These are phyloP conservation scores for Prunus yedoensis DNA, from an alignment of 331 rosid genomes.

Conservation along the genomic window DNA sequence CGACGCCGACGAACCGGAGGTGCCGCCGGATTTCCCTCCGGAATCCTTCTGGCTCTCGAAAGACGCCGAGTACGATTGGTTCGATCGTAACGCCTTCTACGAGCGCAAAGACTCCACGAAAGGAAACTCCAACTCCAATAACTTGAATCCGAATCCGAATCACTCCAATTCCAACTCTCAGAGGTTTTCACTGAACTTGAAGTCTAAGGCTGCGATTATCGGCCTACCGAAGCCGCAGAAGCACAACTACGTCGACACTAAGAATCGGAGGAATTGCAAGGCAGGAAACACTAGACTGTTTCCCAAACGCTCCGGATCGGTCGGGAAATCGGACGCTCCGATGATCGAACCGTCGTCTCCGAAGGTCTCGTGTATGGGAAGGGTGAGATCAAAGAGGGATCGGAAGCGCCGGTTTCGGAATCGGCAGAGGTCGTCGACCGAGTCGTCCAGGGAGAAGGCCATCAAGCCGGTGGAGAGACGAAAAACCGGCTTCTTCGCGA, in stretches of 20 bases:
- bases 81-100: conserved; percentile 76
- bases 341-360: conserved; percentile 83
- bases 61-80: conserved; percentile 86
- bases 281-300: conserved; percentile 48
- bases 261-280: conserved; percentile 48
- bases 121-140: conserved; percentile 52
- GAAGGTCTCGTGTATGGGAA: conserved; percentile 92
- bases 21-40: conserved; percentile 68
- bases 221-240: conserved; percentile 88
- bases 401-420: conserved; percentile 49
- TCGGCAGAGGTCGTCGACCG: conserved; percentile 53
- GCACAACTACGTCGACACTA: conserved; percentile 45
- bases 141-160: conserved; percentile 42
- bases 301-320: conserved; percentile 63
- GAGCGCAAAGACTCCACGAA: conserved; percentile 79
- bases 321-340: conserved; percentile 54
- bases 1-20: conserved; percentile 33
- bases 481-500: conserved; percentile 62
- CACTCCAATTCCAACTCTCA: conserved; percentile 59
- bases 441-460: conserved; percentile 28
- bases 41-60: conserved; percentile 84
- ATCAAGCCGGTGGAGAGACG: conserved; percentile 42
- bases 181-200: conserved; percentile 60
- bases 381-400: conserved; percentile 80
- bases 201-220: conserved; percentile 64